phyloP scores from a whole-genome alignment of 176 grass and related monocot species.

The Phoenix dactylifera region DNA sequence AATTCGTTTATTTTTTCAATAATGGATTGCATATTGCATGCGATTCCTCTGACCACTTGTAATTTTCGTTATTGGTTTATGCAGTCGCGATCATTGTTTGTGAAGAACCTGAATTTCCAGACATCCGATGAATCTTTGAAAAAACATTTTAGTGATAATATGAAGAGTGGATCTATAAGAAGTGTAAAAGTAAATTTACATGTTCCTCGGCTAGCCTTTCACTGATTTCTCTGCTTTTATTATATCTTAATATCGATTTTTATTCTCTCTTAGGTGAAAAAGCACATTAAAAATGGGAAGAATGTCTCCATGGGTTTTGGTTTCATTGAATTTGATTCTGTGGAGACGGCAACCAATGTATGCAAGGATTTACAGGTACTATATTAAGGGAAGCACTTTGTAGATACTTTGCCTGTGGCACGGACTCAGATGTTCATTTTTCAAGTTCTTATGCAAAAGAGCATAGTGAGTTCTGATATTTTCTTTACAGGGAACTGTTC shows the following conservation, averaged over 20 bases:
- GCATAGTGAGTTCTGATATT: too few relatives aligned
- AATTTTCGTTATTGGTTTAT: conserved; percentile 17
- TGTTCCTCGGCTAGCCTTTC: conserved; percentile 2
- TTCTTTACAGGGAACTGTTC: conserved; percentile 58
- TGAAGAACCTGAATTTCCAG: conserved; percentile 97
- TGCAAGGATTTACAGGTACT: conserved; percentile 91
- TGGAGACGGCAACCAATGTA: conserved; percentile 72
- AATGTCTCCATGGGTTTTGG: conserved; percentile 96
- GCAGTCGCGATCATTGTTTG: conserved; percentile 85
- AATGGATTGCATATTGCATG: too few relatives aligned
- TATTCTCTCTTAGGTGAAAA: conserved; percentile 55
- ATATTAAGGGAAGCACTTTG: too few relatives aligned
- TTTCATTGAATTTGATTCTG: conserved; percentile 86
- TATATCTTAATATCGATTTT: conserved; percentile 12
- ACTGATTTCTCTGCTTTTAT: conserved; percentile 15
- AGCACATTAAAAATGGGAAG: conserved; percentile 83
- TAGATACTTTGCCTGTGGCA: too few relatives aligned
- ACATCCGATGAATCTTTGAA: conserved; percentile 69
- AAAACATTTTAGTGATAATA: conserved; percentile 68
- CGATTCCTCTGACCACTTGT: not conserved
- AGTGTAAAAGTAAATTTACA: conserved; percentile 65
- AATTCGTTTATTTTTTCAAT: too few relatives aligned
- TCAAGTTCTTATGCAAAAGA: too few relatives aligned
- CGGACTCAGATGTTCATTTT: too few relatives aligned
- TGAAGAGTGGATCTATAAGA: conserved; percentile 65